Evolutionary conservation across 352 stramenopile genomes (phyloP).

Genomic region (Sclerospora graminicola): DNA sequence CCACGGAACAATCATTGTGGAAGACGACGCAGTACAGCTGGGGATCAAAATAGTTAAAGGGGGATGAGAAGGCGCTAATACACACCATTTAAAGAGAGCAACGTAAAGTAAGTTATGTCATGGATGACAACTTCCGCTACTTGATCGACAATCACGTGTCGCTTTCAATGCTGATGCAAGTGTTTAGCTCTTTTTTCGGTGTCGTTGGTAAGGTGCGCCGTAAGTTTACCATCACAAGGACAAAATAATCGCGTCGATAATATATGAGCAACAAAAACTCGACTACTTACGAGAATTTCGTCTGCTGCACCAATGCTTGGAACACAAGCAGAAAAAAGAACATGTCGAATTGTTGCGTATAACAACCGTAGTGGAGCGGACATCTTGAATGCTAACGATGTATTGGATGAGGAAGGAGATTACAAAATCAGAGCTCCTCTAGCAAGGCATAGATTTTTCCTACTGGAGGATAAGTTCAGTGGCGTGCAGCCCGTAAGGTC

Average conservation of each 20-base stretch:
- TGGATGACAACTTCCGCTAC: slow-evolving; percentile 62
- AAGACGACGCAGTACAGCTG: too few relatives aligned
- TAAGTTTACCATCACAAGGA: slow-evolving; percentile 1
- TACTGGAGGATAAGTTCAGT: slow-evolving; percentile 20
- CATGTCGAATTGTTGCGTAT: slow-evolving; percentile 11
- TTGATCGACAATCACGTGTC: slow-evolving; percentile 48
- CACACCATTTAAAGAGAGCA: too few relatives aligned
- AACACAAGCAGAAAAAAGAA: slow-evolving; percentile 1
- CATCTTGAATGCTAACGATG: slow-evolving; percentile 15
- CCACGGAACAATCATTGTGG: too few relatives aligned
- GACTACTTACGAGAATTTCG: slow-evolving; percentile 15
- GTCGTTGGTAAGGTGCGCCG: slow-evolving; percentile 1
- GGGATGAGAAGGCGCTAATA: too few relatives aligned
- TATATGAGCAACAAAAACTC: slow-evolving; percentile 19
- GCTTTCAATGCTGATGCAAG: slow-evolving; percentile 54
- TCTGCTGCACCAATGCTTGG: background rate
- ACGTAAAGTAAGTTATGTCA: too few relatives aligned
- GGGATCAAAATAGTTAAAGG: too few relatives aligned
- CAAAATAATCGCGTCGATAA: background rate
- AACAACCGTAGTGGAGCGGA: slow-evolving; percentile 16
- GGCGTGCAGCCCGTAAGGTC: too few relatives aligned
- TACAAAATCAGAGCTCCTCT: slow-evolving; percentile 13
- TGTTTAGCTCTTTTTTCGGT: slow-evolving; percentile 41
- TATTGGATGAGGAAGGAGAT: slow-evolving; percentile 22
- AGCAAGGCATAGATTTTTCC: slow-evolving; percentile 31